Evolutionary conservation across 768 basidiomycete species (phyloP).

Genomic region (Mycena capillaripes): DNA sequence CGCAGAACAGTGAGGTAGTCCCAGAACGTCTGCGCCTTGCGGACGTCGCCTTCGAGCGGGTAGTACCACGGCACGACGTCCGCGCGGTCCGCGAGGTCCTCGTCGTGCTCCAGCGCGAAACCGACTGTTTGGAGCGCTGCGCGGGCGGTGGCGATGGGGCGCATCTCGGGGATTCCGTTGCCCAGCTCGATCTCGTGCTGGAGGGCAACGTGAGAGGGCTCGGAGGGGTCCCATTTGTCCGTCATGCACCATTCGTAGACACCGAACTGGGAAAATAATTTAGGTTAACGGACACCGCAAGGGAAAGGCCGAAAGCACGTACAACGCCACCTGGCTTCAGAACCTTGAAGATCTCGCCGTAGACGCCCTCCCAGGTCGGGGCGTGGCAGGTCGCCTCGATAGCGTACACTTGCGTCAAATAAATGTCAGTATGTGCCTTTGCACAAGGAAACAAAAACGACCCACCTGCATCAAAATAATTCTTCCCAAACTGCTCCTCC

Average conservation of each 20-base stretch:
- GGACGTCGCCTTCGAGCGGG: conserved; percentile 93
- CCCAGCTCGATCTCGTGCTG: conserved; percentile 95
- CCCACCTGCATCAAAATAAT: conserved; percentile 94
- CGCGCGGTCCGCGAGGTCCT: conserved; percentile 91
- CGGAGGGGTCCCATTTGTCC: conserved; percentile 89
- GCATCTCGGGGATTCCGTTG: conserved; percentile 98
- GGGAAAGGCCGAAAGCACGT: conserved; percentile 49
- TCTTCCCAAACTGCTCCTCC: conserved; percentile 90
- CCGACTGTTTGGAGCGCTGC: conserved; percentile 88
- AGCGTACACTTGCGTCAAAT: conserved; percentile 79
- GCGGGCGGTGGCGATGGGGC: conserved; percentile 76
- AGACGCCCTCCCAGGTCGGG: conserved; percentile 95
- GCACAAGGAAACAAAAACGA: conserved; percentile 21
- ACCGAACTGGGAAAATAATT: conserved; percentile 76
- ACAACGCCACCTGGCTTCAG: conserved; percentile 97
- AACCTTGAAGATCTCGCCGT: conserved; percentile 92
- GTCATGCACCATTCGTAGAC: conserved; percentile 99
- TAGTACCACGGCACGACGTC: conserved; percentile 94
- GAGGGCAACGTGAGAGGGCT: conserved; percentile 88
- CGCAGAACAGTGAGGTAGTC: conserved; percentile 92
- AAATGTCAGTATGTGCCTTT: neutral
- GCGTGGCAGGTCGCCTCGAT: conserved; percentile 99
- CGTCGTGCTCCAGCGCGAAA: conserved; percentile 90
- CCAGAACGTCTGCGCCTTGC: conserved; percentile 94
- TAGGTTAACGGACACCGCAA: neutral